phyloP scores from a whole-genome alignment of 495 filamentous ascomycete species.

The Penicillium canariense region DNA sequence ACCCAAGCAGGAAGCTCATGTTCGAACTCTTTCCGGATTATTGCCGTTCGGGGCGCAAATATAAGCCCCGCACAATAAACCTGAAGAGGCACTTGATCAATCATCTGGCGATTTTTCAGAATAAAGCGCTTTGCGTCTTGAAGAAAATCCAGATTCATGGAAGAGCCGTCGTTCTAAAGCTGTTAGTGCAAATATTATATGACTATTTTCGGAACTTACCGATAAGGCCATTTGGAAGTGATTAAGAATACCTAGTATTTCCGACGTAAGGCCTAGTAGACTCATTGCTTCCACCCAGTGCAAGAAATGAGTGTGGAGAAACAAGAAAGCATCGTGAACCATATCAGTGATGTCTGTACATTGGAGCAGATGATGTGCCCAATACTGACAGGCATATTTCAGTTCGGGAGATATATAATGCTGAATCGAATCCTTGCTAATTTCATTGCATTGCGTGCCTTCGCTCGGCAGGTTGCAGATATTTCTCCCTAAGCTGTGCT shows the following conservation, averaged over 20 bases:
- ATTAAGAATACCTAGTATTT: conserved; percentile 11
- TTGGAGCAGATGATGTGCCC: conserved; percentile 22
- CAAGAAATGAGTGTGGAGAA: conserved; percentile 43
- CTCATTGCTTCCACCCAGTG: conserved; percentile 46
- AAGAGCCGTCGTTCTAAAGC: conserved; percentile 7
- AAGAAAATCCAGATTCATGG: not conserved
- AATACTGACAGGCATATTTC: too few relatives aligned
- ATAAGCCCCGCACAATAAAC: conserved; percentile 25
- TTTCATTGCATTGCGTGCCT: too few relatives aligned
- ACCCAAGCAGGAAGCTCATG: conserved; percentile 14
- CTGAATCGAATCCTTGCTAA: too few relatives aligned
- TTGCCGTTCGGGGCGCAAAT: conserved; percentile 31
- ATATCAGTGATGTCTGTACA: conserved; percentile 20
- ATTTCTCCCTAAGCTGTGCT: not conserved
- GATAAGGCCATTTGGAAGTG: not conserved
- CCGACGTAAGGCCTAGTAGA: conserved; percentile 33
- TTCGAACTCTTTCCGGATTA: conserved; percentile 18
- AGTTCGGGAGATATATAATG: too few relatives aligned
- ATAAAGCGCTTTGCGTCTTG: conserved; percentile 37
- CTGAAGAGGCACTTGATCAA: conserved; percentile 22
- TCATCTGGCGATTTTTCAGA: conserved; percentile 27
- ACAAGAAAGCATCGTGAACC: conserved; percentile 25
- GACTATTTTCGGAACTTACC: conserved; percentile 6
- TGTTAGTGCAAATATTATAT: not conserved
- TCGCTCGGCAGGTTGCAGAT: too few relatives aligned